Conservation (phyloP, 2,329 filamentous ascomycete genomes). For the Colletotrichum karsti region DNA sequence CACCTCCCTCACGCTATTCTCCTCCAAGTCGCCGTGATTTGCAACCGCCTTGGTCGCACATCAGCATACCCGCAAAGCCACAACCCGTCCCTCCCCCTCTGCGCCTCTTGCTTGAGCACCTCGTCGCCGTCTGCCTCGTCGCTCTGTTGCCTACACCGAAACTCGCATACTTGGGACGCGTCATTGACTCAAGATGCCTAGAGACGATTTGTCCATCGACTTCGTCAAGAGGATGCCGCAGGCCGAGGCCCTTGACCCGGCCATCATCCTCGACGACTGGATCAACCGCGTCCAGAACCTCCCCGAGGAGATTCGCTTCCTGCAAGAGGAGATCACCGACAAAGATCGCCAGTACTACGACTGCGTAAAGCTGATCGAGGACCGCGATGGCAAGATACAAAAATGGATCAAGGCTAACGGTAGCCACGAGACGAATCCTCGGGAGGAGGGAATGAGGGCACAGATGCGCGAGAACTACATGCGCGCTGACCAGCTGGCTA, state of each 20-base stretch:
- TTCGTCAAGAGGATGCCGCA: slow-evolving; percentile 73
- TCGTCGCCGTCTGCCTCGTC: background rate
- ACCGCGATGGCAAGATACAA: slow-evolving; percentile 79
- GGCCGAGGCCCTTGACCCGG: slow-evolving; percentile 68
- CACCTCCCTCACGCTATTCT: background rate
- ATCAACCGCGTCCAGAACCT: slow-evolving; percentile 79
- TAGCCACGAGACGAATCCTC: slow-evolving; percentile 77
- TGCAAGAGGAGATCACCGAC: slow-evolving; percentile 84
- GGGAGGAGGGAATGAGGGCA: slow-evolving; percentile 74
- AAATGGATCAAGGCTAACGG: slow-evolving; percentile 83
- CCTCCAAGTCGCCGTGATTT: background rate
- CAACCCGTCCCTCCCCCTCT: background rate
- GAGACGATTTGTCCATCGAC: slow-evolving; percentile 77
- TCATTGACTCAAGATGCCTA: slow-evolving; percentile 73
- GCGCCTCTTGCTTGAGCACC: slow-evolving; percentile 3
- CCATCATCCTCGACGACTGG: slow-evolving; percentile 82
- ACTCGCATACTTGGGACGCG: slow-evolving; percentile 28
- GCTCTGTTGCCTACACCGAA: slow-evolving; percentile 2
- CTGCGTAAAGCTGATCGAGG: slow-evolving; percentile 73
- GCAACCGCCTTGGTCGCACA: no score
- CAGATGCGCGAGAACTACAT: slow-evolving; percentile 74
- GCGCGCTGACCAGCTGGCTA: slow-evolving; percentile 74
- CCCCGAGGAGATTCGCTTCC: slow-evolving; percentile 82
- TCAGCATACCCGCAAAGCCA: no score
- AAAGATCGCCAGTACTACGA: slow-evolving; percentile 80